Evolutionary conservation across 176 grass and related monocot genomes (phyloP).

Genomic region (Ensete glaucum): DNA sequence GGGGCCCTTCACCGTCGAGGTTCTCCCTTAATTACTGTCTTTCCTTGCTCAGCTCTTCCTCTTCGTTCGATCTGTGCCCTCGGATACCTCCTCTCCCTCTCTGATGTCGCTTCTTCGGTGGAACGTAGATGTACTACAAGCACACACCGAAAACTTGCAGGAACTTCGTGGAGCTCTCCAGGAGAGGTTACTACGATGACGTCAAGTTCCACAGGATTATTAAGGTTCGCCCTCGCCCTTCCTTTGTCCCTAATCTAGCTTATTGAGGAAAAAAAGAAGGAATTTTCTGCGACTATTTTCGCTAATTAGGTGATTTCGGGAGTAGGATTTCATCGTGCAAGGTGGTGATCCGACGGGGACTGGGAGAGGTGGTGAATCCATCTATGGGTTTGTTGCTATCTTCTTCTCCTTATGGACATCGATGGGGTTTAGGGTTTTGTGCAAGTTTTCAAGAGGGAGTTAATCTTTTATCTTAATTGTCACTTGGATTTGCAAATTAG

Average conservation of each 20-base stretch:
- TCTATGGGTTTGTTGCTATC: conserved; percentile 60
- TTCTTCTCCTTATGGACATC: too few species aligned
- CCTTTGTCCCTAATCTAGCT: background rate
- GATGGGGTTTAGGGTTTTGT: too few species aligned
- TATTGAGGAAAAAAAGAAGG: background rate
- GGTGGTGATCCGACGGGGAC: conserved; percentile 96
- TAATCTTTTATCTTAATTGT: too few species aligned
- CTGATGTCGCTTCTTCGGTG: conserved; percentile 11
- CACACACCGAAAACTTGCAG: conserved; percentile 92
- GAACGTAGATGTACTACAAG: conserved; percentile 84
- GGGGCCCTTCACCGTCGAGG: conserved; percentile 74
- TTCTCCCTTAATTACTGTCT: conserved; percentile 3
- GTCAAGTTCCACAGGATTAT: conserved; percentile 96
- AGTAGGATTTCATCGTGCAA: conserved; percentile 95
- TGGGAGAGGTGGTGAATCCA: conserved; percentile 89
- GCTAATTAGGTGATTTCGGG: background rate
- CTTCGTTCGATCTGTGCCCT: background rate
- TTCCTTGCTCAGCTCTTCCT: background rate
- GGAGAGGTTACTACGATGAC: conserved; percentile 70
- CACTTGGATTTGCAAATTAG: background rate
- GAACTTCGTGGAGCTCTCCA: conserved; percentile 86
- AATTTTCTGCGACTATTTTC: background rate
- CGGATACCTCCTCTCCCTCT: background rate
- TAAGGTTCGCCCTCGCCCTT: conserved; percentile 39
- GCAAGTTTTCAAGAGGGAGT: too few species aligned